Percentiles rank a stretch among this genome's conserved stretches.
phyloP scores from a whole-genome alignment of 176 grass and related monocot species.

The Hyparrhenia diplandra region DNA sequence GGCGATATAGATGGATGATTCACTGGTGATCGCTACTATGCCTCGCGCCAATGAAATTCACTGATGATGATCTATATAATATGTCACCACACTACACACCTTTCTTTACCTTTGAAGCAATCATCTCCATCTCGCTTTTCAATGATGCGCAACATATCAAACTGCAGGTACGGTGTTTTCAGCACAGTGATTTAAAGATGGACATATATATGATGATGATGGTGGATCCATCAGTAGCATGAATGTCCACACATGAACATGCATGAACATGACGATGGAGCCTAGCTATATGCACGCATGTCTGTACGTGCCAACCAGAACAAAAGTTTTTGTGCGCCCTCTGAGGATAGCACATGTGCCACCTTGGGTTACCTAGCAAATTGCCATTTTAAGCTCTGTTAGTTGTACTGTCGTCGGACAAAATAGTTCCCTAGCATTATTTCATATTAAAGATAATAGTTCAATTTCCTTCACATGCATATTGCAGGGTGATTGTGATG shows the following conservation, averaged over 20 bases:
- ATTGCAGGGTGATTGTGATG: background rate
- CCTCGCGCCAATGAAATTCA: background rate
- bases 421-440: no score
- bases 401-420: background rate
- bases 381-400: background rate
- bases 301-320: background rate
- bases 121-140: conserved; percentile 5
- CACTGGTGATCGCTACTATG: no score
- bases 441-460: background rate
- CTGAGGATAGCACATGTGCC: no score
- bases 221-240: background rate
- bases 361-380: background rate
- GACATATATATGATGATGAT: background rate
- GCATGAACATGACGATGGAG: background rate
- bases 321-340: background rate
- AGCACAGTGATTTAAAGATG: background rate
- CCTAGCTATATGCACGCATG: background rate
- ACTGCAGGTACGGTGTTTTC: background rate
- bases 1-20: background rate
- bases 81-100: background rate
- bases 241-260: conserved; percentile 9
- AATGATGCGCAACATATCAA: conserved; percentile 15
- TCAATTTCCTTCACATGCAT: background rate
- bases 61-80: background rate
- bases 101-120: conserved; percentile 41